A percentile compares a stretch with the other conserved stretches of the same genome.
Conservation (phyloP, 306 rosid species). For the Echinosophora koreensis region DNA sequence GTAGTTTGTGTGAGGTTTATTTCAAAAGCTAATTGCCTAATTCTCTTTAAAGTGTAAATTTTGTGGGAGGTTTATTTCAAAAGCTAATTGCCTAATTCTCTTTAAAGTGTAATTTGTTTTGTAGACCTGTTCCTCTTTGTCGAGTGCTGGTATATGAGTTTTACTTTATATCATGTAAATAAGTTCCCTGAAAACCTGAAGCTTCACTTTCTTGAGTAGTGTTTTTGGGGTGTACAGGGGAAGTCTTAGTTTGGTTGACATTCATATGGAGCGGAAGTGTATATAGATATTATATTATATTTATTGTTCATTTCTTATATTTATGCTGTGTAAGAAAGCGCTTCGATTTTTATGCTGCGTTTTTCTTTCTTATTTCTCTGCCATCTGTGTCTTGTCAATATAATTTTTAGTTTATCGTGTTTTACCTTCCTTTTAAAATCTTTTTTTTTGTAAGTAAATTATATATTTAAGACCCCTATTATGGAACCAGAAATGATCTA, state of each 20-base stretch:
- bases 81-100: not conserved
- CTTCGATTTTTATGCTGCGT: not conserved
- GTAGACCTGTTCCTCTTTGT: too few species aligned
- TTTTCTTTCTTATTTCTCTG: not conserved
- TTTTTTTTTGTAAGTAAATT: not conserved
- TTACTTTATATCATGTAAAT: not conserved
- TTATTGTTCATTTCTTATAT: not conserved
- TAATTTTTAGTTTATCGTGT: not conserved
- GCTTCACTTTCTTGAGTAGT: not conserved
- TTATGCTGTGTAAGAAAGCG: not conserved
- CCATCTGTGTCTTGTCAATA: not conserved
- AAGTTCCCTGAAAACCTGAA: not conserved
- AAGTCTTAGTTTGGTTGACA: not conserved
- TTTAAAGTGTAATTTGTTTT: too few species aligned
- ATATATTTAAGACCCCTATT: conserved; percentile 16
- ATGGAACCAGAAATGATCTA: not conserved
- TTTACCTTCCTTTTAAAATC: not conserved
- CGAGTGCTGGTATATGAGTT: not conserved
- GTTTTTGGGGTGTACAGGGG: not conserved
- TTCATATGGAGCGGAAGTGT: not conserved
- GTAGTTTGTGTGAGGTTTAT: not conserved
- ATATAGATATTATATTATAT: not conserved
- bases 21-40: not conserved
- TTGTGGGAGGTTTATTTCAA: not conserved
- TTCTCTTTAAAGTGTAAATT: not conserved